Conservation (phyloP, 2,329 filamentous ascomycete genomes). For the Hypoxylon sp. region DNA sequence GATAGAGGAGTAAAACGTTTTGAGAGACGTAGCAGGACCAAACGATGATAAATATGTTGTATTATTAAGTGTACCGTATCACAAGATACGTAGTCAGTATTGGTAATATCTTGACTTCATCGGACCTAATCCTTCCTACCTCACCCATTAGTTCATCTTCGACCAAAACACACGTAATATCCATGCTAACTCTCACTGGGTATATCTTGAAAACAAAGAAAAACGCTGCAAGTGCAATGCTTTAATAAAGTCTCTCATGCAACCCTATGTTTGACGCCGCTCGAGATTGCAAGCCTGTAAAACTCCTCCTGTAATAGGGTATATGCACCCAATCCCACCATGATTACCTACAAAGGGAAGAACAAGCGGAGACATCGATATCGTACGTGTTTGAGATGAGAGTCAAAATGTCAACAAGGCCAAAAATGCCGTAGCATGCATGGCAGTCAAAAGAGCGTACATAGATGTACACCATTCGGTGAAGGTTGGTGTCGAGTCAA, state of each 20-base stretch:
- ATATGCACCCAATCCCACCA: conserved; percentile 14
- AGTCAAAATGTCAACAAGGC: conserved; percentile 1
- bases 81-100: not conserved
- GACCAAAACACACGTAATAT: conserved; percentile 15
- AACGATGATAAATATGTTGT: not conserved
- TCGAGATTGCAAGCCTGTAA: conserved; percentile 22
- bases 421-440: conserved; percentile 6
- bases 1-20: not conserved
- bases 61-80: not conserved
- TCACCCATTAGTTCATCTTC: conserved; percentile 16
- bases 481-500: conserved; percentile 4
- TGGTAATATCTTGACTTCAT: not conserved
- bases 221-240: conserved; percentile 23
- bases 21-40: not conserved
- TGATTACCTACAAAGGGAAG: conserved; percentile 17
- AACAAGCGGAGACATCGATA: not conserved
- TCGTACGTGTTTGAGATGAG: conserved; percentile 6
- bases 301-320: conserved; percentile 11
- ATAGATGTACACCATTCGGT: not conserved
- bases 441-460: not conserved
- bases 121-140: not conserved
- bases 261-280: conserved; percentile 12
- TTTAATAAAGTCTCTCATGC: conserved; percentile 18
- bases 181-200: conserved; percentile 28
- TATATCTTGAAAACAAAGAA: conserved; percentile 37